Base-by-base conservation (phyloP, 352 stramenopile genomes). In the Globisporangium lucens region DNA sequence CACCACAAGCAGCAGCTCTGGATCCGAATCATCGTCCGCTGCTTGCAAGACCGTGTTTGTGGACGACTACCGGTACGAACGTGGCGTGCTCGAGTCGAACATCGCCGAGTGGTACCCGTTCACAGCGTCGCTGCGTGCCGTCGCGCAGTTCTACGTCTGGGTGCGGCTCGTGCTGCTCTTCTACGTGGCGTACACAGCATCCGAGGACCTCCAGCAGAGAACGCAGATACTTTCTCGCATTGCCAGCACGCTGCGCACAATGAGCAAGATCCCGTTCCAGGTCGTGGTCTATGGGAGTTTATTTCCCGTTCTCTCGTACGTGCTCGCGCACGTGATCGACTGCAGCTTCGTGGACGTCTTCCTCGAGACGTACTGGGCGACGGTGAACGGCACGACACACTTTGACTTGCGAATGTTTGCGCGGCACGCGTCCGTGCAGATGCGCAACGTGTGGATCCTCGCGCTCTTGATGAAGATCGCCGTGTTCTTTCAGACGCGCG, bases 31-130 rank as follows among this genome's bases (percentile, higher is more conserved):
- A 35, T 13, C 24, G 5, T 24, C 33, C 1, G 10, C 24, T 43
- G 15, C 43, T 13, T 76, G 78, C 46, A 43, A 35, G 7, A 83
- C 77, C 0, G 57, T 86, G 3, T 82, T 89, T 29, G 15, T 89
- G 8, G 80, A 89, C 49, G 80, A 89, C 57, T 83, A 80, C 33
- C 72, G 79, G 13, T 90, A 88, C 35, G 78, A 87, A 35, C 71
- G 79, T 1, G 67, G 73, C 12, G 58, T 68, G 1, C 4, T 86
- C 0, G 69, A 75, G 61, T 80, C 72, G 5, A 80, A 80, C 33
- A 62, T 74, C 2, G 63, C 67, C 4, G 74, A 85, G 20, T 79
- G 70, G 69, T 82, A 79, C 24, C 13, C 17, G 2, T 56, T 83
- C 30, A 75, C 75, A 10, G 64, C 74, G 1, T 10, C 63, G 2